Base-by-base conservation (phyloP, 768 basidiomycete genomes). In the Exidia glandulosa region DNA sequence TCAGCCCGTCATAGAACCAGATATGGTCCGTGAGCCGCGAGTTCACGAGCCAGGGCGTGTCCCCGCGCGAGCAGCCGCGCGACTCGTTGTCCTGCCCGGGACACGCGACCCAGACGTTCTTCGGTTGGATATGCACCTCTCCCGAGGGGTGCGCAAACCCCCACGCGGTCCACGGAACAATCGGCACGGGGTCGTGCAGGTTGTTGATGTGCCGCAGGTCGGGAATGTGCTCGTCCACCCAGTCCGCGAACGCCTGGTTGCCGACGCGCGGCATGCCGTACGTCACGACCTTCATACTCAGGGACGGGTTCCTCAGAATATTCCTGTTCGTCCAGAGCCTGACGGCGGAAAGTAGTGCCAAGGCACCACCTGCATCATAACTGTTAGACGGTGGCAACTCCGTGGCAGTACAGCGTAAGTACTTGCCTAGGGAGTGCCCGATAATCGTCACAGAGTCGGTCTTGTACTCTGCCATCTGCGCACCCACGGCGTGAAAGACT, bases 51-150 rank as follows among this genome's bases (percentile, higher is more conserved):
- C n/a, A n/a, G 0, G 75, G 65, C 3, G 84, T 83, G 57, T 79
- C 79, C 1, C 83, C 84, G 23, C 76, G 75, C 7, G 67, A 75
- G 69, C 85, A 87, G 60, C 76, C 66, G 2, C 52, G 62, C 61
- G 76, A 80, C 4, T 76, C 64, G 65, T 87, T 87, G 62, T 88
- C 86, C 60, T 85, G 79, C 3, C 85, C 81, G 82, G 57, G 33
- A 57, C 50, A 54, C 6, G 25, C 12, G 27, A n/a, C 14, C 1
- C 50, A 54, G 14, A 29, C 48, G 33, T 13, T 32, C 14, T 54
- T 27, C 16, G 25, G 59, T 4, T 69, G 68, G 63, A 82, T 76
- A 66, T 79, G 66, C 10, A 78, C 69, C 65, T 82, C 81, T 5
- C 79, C 78, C 23, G 72, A 72, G 2, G 78, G 71, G 63, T 81